Evolutionary conservation across 176 grass and related monocot genomes (phyloP).

Genomic region (Lolium multiflorum): DNA sequence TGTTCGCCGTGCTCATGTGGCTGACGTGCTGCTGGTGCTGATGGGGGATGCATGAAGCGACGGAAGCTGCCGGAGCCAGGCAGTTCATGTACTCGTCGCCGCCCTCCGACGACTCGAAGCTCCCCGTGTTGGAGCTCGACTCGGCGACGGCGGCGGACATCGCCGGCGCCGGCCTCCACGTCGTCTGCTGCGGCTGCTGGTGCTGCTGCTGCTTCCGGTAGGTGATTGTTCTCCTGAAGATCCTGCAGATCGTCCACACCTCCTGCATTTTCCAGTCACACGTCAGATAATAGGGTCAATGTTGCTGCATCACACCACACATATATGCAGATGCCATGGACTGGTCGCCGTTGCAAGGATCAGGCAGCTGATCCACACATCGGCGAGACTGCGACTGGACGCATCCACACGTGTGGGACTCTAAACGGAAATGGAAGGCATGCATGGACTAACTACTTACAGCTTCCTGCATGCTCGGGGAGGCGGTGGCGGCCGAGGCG

Average conservation of each 20-base stretch:
- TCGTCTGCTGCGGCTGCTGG: conserved; percentile 18
- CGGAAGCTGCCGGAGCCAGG: conserved; percentile 30
- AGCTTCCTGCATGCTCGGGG: conserved; percentile 77
- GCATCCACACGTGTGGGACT: not conserved
- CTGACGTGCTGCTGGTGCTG: conserved; percentile 27
- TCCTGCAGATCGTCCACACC: conserved; percentile 91
- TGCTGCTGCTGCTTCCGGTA: conserved; percentile 59
- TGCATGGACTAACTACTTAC: conserved; percentile 44
- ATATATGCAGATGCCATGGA: not conserved
- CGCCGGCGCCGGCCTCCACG: conserved; percentile 40
- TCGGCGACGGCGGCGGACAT: conserved; percentile 29
- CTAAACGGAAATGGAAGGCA: not conserved
- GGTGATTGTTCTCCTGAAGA: conserved; percentile 74
- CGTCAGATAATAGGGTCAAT: conserved; percentile 15
- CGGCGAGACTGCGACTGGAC: not conserved
- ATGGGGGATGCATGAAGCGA: conserved; percentile 10
- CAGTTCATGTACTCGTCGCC: conserved; percentile 59
- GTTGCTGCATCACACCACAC: not conserved
- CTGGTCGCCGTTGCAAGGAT: not conserved
- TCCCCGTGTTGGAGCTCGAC: conserved; percentile 70
- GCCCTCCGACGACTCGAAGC: conserved; percentile 65
- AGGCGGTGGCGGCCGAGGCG: conserved; percentile 6
- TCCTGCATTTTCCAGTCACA: conserved; percentile 57
- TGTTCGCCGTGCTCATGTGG: conserved; percentile 1
- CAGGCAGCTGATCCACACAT: not conserved